Evolutionary conservation across 2,329 filamentous ascomycete species (phyloP), one percentile per base, ranked within the genome.

Genomic region (Neurospora sp.): DNA sequence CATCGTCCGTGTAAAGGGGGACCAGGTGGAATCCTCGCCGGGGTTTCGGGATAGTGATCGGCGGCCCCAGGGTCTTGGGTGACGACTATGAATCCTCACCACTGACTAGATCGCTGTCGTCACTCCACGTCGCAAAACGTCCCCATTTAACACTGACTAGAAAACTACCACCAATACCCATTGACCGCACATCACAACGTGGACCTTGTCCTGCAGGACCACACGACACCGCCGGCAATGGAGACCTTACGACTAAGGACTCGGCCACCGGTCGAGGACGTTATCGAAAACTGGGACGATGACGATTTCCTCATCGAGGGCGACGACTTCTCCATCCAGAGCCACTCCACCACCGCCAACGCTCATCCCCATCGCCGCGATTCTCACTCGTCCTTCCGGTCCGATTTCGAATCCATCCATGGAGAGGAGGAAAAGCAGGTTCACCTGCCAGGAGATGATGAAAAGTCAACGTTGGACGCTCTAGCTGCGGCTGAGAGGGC

Each of bases 351-450:
- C 43, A 77, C 81, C 41, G 79, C 79, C 70, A 83, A 82, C 70
- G 77, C 78, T 40, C 80, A 81, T 38, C 81, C 81, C 71, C 86
- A 88, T 72, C 86, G 88, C 72, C 88, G 92, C 73, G 91, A 93
- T 76, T 93, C 91, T 19, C 88, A 91, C 69, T 97, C 94, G 1
- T 97, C 93, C 19, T 88, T 93, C 76, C 91, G 91, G 75, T 97
- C 92, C 69, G 94, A 96, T 77, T 87, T 93, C 66, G 91, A 92
- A 68, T 92, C 90, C 0, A 83, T 88, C 73, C 86, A 87, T 69
- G 91, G 89, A 72, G 92, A 96, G 76, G 93, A 97, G 76, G 93
- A 97, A 80, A 93, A 90, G 83, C 93, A 97, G 75, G 87, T 98
- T 28, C 87, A 95, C 74, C 83, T 98, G 38, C 89, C 92, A 2